Evolutionary conservation across 257 asterid genomes (phyloP), one percentile per base, ranked within the genome.

Genomic region (Ballota nigra): DNA sequence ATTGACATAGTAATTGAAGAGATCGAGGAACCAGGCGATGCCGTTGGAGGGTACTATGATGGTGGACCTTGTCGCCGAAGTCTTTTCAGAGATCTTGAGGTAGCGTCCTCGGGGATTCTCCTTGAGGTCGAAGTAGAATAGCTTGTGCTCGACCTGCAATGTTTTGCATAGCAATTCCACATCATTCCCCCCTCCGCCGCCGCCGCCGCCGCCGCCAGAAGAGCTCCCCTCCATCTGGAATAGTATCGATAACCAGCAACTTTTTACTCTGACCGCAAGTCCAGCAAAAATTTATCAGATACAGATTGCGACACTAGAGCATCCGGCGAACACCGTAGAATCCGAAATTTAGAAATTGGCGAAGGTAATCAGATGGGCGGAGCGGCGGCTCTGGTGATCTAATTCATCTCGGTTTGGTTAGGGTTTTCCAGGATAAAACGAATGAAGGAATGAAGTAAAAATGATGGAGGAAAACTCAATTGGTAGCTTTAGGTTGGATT

Each of bases 21-120:
- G 92, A 84, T 94, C 96, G 40, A 94, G 96, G 87, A 94, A 94
- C 97, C 98, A 94, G 59, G 96, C 81, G 81, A 94, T 88, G 86
- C 98, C 96, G 76, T 79, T 86, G 63, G 87, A 89, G 52, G 98
- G 98, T 4, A 94, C 95, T 34, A 91, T 94, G 85, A 94, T 94
- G 51, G 97, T 94, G 68, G 98, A 94, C 86, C 98, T 83, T 58
- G 98, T 86, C 64, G 97, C 94, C 1, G 98, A 94, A 5, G 98
- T 94, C 81, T 94, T 94, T 87, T 94, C 97, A 2, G 97, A 94
- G 80, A 94, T 94, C 86, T 94, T 94, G 6, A 94, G 91, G 80
- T 94, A 94, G 9, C 96, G 85, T 26, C 98, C 97, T 3, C 98
- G 86, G 20, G 98, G 96, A 87, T 94, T 94, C 89, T 94, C 98